Conservation (phyloP, 805 yeast genomes). For the Spathaspora girioi region DNA sequence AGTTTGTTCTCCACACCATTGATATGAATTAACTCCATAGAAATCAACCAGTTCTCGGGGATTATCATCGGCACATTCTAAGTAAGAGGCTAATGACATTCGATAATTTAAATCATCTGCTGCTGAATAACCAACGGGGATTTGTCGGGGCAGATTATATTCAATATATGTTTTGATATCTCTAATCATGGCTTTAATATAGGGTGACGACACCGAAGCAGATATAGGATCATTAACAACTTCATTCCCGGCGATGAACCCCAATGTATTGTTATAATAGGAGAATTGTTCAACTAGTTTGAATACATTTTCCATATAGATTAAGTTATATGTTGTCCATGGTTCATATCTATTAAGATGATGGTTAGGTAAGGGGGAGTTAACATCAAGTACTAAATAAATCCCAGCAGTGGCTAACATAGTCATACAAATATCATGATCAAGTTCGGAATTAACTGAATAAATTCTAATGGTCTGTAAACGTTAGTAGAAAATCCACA, state of each 20-base stretch:
- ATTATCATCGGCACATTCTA: constrained; percentile 65
- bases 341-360: constrained; percentile 90
- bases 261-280: constrained; percentile 82
- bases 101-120: constrained; percentile 87
- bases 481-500: constrained; percentile 4
- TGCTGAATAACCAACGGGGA: constrained; percentile 95
- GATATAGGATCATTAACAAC: constrained; percentile 77
- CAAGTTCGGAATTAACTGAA: constrained; percentile 74
- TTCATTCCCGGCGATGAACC: constrained; percentile 91
- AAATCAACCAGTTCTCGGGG: constrained; percentile 64
- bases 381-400: constrained; percentile 86
- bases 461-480: constrained; percentile 73
- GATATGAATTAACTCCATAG: constrained; percentile 78
- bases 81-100: constrained; percentile 69
- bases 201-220: constrained; percentile 64
- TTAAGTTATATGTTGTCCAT: constrained; percentile 77
- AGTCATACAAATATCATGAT: constrained; percentile 91
- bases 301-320: constrained; percentile 72
- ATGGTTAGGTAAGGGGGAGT: constrained; percentile 75
- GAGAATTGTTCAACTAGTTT: constrained; percentile 79
- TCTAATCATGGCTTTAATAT: constrained; percentile 71
- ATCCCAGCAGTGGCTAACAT: constrained; percentile 88
- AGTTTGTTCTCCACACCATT: constrained; percentile 87
- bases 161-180: constrained; percentile 76
- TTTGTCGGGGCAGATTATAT: constrained; percentile 52